Conservation (phyloP, 495 filamentous ascomycete species). For the Chaetomidium leptoderma region DNA sequence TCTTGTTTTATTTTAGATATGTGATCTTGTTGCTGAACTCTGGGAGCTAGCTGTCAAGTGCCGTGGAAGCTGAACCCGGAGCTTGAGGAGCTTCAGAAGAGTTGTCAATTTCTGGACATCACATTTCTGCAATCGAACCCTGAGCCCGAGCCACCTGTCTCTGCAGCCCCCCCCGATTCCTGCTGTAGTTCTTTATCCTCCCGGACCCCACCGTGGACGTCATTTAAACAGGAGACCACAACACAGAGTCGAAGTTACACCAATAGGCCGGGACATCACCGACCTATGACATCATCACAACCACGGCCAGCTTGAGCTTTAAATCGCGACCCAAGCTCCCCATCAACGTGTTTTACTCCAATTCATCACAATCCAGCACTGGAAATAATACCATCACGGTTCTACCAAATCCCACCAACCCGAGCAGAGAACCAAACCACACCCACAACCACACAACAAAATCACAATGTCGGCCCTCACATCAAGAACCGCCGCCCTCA, state of each 20-base stretch:
- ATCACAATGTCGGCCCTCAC: slow-evolving; percentile 49
- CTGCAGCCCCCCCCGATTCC: too few relatives aligned
- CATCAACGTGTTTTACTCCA: not conserved
- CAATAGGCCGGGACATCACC: not conserved
- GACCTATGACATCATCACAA: slow-evolving; percentile 30
- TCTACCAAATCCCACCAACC: too few relatives aligned
- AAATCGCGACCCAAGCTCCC: not conserved
- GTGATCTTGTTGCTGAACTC: too few relatives aligned
- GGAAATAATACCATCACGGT: not conserved
- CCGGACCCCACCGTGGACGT: slow-evolving; percentile 17
- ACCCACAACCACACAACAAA: slow-evolving; percentile 21
- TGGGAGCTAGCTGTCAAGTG: not conserved
- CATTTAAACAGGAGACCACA: slow-evolving; percentile 7
- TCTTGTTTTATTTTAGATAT: too few relatives aligned
- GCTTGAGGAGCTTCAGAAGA: too few relatives aligned
- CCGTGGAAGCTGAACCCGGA: not conserved
- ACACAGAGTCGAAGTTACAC: not conserved
- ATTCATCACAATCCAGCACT: slow-evolving; percentile 1
- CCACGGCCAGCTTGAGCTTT: not conserved
- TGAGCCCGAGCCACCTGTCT: too few relatives aligned
- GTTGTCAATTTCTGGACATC: too few relatives aligned
- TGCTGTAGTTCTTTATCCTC: too few relatives aligned
- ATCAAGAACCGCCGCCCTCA: slow-evolving; percentile 24
- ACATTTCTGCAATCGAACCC: too few relatives aligned
- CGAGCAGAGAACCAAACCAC: not conserved